Evolutionary conservation across 2,329 filamentous ascomycete species (phyloP).

Genomic region (Trichoderma harzianum): DNA sequence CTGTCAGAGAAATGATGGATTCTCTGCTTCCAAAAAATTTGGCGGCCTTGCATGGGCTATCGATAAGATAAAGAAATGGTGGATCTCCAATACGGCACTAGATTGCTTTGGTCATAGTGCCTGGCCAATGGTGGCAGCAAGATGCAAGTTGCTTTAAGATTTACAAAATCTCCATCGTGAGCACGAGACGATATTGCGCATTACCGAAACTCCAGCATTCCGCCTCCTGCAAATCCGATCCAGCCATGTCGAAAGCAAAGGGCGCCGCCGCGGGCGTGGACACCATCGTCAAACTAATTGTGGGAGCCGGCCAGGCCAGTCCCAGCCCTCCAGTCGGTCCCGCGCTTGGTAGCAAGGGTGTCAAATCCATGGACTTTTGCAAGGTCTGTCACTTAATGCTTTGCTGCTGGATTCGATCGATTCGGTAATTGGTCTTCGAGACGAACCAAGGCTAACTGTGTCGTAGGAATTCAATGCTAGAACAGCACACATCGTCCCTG

Average conservation of each 20-base stretch:
- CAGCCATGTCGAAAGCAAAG: constrained; percentile 52
- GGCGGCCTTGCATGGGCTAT: constrained; percentile 22
- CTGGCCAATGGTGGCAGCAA: background rate
- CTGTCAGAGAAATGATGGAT: background rate
- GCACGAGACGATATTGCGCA: constrained; percentile 9
- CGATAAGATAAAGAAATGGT: constrained; percentile 14
- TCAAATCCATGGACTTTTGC: constrained; percentile 99
- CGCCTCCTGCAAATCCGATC: constrained; percentile 20
- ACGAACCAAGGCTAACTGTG: background rate
- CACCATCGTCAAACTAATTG: constrained; percentile 93
- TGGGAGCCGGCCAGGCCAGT: constrained; percentile 90
- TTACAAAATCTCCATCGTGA: constrained; percentile 17
- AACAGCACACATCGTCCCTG: constrained; percentile 76
- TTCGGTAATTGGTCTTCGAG: background rate
- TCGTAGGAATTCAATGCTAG: constrained; percentile 91
- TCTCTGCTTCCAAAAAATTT: constrained; percentile 25
- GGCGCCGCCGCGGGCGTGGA: constrained; percentile 46
- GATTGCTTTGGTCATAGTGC: background rate
- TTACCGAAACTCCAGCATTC: constrained; percentile 13
- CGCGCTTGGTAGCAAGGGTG: constrained; percentile 92
- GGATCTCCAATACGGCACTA: constrained; percentile 1
- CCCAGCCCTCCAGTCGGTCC: constrained; percentile 95
- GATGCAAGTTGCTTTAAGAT: constrained; percentile 25
- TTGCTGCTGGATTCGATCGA: background rate
- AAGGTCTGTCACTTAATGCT: constrained; percentile 59